Conservation (phyloP, 768 basidiomycete species). For the Lenzites betulinus region DNA sequence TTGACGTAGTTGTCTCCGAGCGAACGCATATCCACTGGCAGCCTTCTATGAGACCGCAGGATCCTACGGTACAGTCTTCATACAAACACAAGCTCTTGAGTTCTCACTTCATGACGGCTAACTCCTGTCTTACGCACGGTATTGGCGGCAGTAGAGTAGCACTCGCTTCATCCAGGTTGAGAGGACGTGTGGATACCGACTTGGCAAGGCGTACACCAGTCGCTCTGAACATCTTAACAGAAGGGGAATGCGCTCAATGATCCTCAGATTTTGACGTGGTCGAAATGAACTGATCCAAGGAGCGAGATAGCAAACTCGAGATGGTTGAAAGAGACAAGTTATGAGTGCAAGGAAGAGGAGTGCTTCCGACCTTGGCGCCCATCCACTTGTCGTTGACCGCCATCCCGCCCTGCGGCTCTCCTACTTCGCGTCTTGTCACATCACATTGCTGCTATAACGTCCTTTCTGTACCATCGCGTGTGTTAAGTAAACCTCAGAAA, state of each 20-base stretch:
- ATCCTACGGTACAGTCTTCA: slow-evolving; percentile 78
- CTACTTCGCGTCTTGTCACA: not conserved
- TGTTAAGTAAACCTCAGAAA: not conserved
- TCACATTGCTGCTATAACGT: not conserved
- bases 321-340: too few relatives aligned
- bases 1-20: slow-evolving; percentile 88
- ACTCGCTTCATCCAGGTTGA: slow-evolving; percentile 64
- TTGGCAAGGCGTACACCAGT: slow-evolving; percentile 52
- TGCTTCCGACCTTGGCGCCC: not conserved
- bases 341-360: not conserved
- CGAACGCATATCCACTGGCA: slow-evolving; percentile 79
- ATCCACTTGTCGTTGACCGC: not conserved
- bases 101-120: not conserved
- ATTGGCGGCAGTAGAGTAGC: slow-evolving; percentile 77
- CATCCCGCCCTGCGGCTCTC: too few relatives aligned
- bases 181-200: slow-evolving; percentile 55
- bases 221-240: slow-evolving; percentile 35
- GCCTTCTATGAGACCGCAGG: slow-evolving; percentile 72
- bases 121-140: slow-evolving; percentile 53
- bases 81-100: not conserved
- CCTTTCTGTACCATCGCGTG: not conserved
- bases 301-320: not conserved
- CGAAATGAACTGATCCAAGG: too few relatives aligned
- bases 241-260: too few relatives aligned
- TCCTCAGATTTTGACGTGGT: too few relatives aligned